Base-by-base conservation (phyloP, 192 early-diverging fungal species). In the Backusella westeae region DNA sequence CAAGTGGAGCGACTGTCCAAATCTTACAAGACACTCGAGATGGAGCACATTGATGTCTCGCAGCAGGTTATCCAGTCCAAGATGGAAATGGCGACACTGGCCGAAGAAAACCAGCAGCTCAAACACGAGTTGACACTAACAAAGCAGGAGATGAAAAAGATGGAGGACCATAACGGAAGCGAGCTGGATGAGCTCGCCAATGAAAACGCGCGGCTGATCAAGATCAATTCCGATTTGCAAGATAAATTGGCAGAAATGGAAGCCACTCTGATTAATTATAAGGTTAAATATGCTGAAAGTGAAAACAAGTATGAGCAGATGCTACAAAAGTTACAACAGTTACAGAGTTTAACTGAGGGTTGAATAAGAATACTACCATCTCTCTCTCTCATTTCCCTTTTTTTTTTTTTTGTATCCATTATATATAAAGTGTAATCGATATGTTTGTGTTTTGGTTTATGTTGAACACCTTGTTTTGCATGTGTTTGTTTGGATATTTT, bases 141-240 rank as follows among this genome's bases (percentile, higher is more conserved):
- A 6, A 77, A 88, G 49, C 84, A 81, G 73, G 92, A 94, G 73
- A 86, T 86, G 34, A 8, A 29, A 8, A 68, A 66, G 81, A 86
- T 68, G 32, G 14, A 36, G 21, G 12, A 71, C 6, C n/a, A 23
- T 17, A 21, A 71, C 3, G 41, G n/a, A 4, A 41, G 17, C 10
- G 92, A 96, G 35, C 89, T 96, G 82, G 89, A 96, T 29, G 70
- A 80, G 53, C 83, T 98, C 69, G 89, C 93, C 9, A 67, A 89
- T 36, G 97, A 96, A 83, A 98, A 98, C 76, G 77, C 93, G 49
- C 89, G 90, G 74, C 86, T 95, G 34, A 87, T 90, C 1, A 78
- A 89, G 41, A 83, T 77, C 66, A 92, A 93, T 74, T 87, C 87
- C 68, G 79, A 88, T 73, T 78, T 91, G n/a, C 88, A 89, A 46